phyloP scores from a whole-genome alignment of 495 filamentous ascomycete genomes.

The Aspergillus affinis region DNA sequence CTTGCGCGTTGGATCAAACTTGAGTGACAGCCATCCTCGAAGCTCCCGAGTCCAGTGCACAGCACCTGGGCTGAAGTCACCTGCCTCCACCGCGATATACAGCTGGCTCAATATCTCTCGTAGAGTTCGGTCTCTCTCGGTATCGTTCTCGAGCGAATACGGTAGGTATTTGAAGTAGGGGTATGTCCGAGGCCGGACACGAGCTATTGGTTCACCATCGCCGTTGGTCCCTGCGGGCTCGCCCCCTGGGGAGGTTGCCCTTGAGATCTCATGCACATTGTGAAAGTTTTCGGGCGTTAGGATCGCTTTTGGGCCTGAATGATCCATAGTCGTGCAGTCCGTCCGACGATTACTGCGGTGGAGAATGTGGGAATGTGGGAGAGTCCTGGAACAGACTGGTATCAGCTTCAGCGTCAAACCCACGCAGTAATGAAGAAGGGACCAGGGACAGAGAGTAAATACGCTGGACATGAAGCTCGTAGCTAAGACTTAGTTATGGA shows the following conservation, averaged over 20 bases:
- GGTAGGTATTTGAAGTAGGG: conserved; percentile 88
- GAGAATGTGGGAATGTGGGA: conserved; percentile 27
- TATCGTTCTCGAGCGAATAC: conserved; percentile 77
- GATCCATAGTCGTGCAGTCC: conserved; percentile 39
- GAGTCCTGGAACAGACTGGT: conserved; percentile 26
- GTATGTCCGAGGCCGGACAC: conserved; percentile 86
- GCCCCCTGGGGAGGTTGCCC: conserved; percentile 66
- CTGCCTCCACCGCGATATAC: conserved; percentile 84
- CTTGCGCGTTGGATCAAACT: conserved; percentile 88
- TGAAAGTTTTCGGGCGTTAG: conserved; percentile 48
- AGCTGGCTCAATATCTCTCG: conserved; percentile 87
- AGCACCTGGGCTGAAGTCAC: conserved; percentile 91
- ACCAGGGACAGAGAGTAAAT: background rate
- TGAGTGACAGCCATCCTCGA: conserved; percentile 89
- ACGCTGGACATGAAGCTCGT: conserved; percentile 28
- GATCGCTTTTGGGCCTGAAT: conserved; percentile 37
- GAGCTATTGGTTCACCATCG: conserved; percentile 54
- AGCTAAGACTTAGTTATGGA: conserved; percentile 18
- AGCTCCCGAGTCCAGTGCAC: conserved; percentile 97
- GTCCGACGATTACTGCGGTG: conserved; percentile 17
- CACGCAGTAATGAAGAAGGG: background rate
- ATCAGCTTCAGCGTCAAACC: conserved; percentile 17
- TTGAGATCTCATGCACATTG: conserved; percentile 54
- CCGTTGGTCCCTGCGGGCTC: conserved; percentile 56
- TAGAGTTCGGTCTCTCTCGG: conserved; percentile 69